phyloP scores from a whole-genome alignment of 2,329 filamentous ascomycete genomes.

The Huntiella moniliformis region DNA sequence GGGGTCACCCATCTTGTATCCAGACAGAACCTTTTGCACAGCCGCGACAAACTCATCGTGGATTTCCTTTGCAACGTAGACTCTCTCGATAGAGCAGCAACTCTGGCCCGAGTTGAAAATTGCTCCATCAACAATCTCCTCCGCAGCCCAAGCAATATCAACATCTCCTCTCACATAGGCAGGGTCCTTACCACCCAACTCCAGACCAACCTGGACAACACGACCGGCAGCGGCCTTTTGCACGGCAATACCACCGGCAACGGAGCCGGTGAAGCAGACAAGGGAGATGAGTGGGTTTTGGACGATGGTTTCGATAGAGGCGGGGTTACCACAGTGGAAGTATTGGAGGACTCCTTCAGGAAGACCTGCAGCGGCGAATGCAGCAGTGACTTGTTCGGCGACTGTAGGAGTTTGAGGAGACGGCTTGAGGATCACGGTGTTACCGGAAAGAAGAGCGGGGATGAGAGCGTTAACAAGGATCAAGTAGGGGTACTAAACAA shows the following conservation, averaged over 20 bases:
- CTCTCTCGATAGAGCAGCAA: conserved; percentile 79
- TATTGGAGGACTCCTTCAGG: conserved; percentile 74
- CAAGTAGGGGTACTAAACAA: conserved; percentile 68
- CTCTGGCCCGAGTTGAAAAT: conserved; percentile 98
- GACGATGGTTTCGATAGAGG: conserved; percentile 59
- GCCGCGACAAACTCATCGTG: conserved; percentile 68
- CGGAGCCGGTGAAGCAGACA: conserved; percentile 87
- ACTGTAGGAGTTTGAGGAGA: conserved; percentile 89
- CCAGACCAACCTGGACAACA: conserved; percentile 69
- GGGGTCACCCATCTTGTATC: conserved; percentile 79
- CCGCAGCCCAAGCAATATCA: conserved; percentile 76
- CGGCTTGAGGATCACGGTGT: conserved; percentile 84
- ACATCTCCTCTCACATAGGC: conserved; percentile 78
- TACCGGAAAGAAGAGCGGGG: conserved; percentile 76
- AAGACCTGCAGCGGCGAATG: conserved; percentile 65
- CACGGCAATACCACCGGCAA: conserved; percentile 69
- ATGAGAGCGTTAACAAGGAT: conserved; percentile 85
- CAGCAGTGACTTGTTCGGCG: conserved; percentile 60
- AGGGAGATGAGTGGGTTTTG: conserved; percentile 57
- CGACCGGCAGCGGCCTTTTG: conserved; percentile 71
- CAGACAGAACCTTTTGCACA: conserved; percentile 58
- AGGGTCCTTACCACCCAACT: conserved; percentile 88
- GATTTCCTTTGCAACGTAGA: conserved; percentile 75
- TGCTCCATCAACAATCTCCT: conserved; percentile 88
- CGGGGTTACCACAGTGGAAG: conserved; percentile 71